Evolutionary conservation across 306 rosid species (phyloP).

Genomic region (Morella rubra): DNA sequence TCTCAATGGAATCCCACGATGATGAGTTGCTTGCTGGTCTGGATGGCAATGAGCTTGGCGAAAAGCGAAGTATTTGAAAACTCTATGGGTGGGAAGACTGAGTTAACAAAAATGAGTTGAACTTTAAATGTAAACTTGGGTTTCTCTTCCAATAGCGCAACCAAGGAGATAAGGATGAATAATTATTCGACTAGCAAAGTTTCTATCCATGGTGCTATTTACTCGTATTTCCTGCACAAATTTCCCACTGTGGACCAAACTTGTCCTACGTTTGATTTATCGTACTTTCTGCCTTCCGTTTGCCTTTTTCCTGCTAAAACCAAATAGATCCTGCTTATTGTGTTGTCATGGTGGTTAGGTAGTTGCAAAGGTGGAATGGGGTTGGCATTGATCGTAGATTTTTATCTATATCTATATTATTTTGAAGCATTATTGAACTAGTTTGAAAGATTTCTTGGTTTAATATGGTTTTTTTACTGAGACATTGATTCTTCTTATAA

Average conservation of each 20-base stretch:
- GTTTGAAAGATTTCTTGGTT: constrained; percentile 9
- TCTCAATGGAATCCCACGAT: background rate
- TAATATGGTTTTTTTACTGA: background rate
- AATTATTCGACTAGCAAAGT: background rate
- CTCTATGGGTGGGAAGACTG: background rate
- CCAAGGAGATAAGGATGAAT: background rate
- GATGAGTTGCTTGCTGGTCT: background rate
- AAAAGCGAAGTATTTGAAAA: background rate
- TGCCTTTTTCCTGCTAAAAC: background rate
- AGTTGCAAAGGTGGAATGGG: background rate
- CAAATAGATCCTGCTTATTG: background rate
- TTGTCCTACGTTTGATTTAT: background rate
- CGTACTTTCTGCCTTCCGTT: background rate
- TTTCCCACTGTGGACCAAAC: background rate
- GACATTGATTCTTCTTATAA: constrained; percentile 19
- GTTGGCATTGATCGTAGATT: background rate
- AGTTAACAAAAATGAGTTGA: background rate
- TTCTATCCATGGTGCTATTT: background rate
- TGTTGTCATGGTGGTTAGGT: background rate
- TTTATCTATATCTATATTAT: background rate
- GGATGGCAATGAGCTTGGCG: background rate
- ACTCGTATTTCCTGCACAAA: background rate
- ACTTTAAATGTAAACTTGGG: background rate
- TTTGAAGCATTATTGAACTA: background rate
- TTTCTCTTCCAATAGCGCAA: background rate